Conservation (phyloP, 345 rosid genomes). For the Syzygium aromaticum region DNA sequence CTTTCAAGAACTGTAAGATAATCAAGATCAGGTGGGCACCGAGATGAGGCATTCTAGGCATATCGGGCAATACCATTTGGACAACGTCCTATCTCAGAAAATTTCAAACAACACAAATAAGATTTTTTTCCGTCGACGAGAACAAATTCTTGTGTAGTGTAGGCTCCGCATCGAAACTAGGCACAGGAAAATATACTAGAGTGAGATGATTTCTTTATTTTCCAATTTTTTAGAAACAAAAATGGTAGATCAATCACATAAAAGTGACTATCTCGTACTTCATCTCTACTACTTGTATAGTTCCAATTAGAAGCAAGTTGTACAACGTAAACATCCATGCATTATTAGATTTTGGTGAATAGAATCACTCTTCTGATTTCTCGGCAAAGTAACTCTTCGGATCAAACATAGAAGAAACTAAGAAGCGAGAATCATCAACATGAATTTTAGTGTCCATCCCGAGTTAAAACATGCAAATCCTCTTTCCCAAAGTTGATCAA, state of each 20-base stretch:
- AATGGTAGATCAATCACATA: background rate
- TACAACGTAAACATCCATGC: background rate
- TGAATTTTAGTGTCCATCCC: background rate
- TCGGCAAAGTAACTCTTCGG: background rate
- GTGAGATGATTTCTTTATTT: background rate
- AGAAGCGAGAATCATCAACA: background rate
- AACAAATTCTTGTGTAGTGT: background rate
- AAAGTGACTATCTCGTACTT: too few species aligned
- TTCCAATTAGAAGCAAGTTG: too few species aligned
- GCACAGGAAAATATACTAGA: background rate
- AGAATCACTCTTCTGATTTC: background rate
- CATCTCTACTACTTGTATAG: too few species aligned
- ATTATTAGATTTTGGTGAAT: background rate
- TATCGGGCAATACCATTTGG: background rate
- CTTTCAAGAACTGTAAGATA: conserved; percentile 24
- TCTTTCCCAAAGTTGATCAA: background rate
- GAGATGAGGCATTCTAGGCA: conserved; percentile 16
- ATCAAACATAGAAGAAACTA: background rate
- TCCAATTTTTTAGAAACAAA: background rate
- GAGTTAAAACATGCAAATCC: background rate
- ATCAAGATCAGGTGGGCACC: conserved; percentile 5
- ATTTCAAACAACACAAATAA: background rate
- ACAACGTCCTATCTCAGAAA: background rate
- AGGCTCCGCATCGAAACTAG: background rate
- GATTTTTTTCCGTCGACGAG: background rate